A percentile compares a stretch with the other conserved stretches of the same genome.
Evolutionary conservation across 2,329 filamentous ascomycete species (phyloP).

Genomic region (Ascochyta rabiei): DNA sequence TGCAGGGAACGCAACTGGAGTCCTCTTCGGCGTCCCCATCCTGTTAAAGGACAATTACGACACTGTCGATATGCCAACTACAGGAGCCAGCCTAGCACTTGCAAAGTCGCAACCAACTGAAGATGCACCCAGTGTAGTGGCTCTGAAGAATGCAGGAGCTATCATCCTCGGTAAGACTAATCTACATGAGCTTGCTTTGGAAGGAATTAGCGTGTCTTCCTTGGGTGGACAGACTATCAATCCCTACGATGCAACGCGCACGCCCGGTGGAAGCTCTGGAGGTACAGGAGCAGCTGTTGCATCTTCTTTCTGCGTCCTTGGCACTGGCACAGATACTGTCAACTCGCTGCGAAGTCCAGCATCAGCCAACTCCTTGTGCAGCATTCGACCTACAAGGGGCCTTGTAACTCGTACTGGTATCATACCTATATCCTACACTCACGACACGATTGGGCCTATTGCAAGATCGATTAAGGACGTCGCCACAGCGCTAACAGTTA

Average conservation of each 20-base stretch:
- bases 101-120: slow-evolving; percentile 53
- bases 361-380: slow-evolving; percentile 65
- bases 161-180: slow-evolving; percentile 64
- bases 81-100: slow-evolving; percentile 60
- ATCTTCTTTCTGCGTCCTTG: slow-evolving; percentile 63
- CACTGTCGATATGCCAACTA: slow-evolving; percentile 62
- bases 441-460: slow-evolving; percentile 64
- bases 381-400: slow-evolving; percentile 63
- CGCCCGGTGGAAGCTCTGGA: slow-evolving; percentile 68
- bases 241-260: slow-evolving; percentile 69
- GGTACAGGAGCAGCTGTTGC: slow-evolving; percentile 67
- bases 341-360: slow-evolving; percentile 67
- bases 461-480: slow-evolving; percentile 59
- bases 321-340: slow-evolving; percentile 66
- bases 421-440: slow-evolving; percentile 62
- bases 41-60: slow-evolving; percentile 71
- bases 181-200: slow-evolving; percentile 67
- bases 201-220: slow-evolving; percentile 67
- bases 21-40: slow-evolving; percentile 66
- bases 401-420: slow-evolving; percentile 59
- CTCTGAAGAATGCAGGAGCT: slow-evolving; percentile 58
- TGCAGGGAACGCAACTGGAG: slow-evolving; percentile 56
- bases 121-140: slow-evolving; percentile 59
- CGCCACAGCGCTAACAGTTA: slow-evolving; percentile 58
- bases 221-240: slow-evolving; percentile 69